Conservation (phyloP, 129 eudicot genomes). For the Artemisia argyi region DNA sequence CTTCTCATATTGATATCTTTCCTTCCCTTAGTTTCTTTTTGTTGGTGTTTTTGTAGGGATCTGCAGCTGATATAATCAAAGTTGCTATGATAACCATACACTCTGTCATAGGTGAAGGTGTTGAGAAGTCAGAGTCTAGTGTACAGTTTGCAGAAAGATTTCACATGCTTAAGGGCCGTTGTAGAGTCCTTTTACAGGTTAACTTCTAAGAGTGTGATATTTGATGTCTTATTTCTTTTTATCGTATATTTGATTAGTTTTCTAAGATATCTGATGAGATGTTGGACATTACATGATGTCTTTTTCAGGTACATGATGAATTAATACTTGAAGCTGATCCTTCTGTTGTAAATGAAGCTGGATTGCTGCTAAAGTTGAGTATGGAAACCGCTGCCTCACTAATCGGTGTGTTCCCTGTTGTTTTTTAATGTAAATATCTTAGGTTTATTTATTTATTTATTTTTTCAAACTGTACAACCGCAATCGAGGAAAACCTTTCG, state of each 20-base stretch:
- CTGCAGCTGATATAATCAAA: slow-evolving; percentile 95
- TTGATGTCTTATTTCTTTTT: background rate
- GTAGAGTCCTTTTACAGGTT: slow-evolving; percentile 92
- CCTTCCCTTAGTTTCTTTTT: background rate
- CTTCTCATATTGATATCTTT: background rate
- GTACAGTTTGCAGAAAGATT: slow-evolving; percentile 47
- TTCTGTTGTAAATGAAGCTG: slow-evolving; percentile 74
- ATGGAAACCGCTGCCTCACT: slow-evolving; percentile 90
- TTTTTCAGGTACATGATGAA: slow-evolving; percentile 90
- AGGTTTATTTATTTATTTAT: no score
- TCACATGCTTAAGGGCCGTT: slow-evolving; percentile 75
- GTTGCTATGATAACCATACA: slow-evolving; percentile 82
- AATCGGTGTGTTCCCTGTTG: slow-evolving; percentile 52
- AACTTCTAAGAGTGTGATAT: slow-evolving; percentile 4
- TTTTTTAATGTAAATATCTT: background rate
- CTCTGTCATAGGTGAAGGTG: slow-evolving; percentile 61
- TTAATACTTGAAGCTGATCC: slow-evolving; percentile 87
- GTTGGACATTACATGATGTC: slow-evolving; percentile 22
- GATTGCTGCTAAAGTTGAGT: slow-evolving; percentile 56
- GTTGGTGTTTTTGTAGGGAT: slow-evolving; percentile 60
- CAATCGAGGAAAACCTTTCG: no score
- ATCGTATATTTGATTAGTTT: background rate
- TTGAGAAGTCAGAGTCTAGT: slow-evolving; percentile 33
- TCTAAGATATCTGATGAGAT: slow-evolving; percentile 17
- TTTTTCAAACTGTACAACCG: background rate